Base-by-base conservation (phyloP, 805 yeast species). In the Yueomyces sp. region DNA sequence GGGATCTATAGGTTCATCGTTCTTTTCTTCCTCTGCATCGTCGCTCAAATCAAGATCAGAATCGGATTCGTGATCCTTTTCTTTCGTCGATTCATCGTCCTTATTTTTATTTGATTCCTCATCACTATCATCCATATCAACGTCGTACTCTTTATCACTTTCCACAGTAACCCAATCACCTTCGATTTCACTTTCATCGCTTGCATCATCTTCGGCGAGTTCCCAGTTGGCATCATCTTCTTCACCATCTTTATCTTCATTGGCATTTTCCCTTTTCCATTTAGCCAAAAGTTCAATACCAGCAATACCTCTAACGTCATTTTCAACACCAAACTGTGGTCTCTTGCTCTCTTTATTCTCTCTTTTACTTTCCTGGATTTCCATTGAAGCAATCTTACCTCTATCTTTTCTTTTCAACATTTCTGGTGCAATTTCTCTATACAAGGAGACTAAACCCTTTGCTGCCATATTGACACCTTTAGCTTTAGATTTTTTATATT, bases 391-490 rank as follows among this genome's bases (percentile, higher is more conserved):
- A 28, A 71, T 67, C 66, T 92, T 90, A 59, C 98, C 99, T 60
- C 98, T 76, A 60, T 92, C 97, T 58, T 86, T 87, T 53, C 79
- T 73, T 44, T 75, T 72, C 54, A 92, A 73, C 96, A 92, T 85
- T 50, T 90, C 95, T 4, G 99, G 99, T 2, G 96, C 96, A 45
- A 88, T 81, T 49, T 88, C 96, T 64, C 99, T 76, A 64, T 85
- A 92, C 43, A 92, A 69, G 0, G 92, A 67, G 45, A 92, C 77
- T 64, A 92, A 72, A 4, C 92, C 76, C 53, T 94, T 77, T 1
- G 98, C 96, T 40, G 97, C 98, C 78, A 81, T 84, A 68, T 80
- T 79, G 30, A 92, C 99, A 11, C 95, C 78, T 66, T 92, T 92
- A 38, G 96, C 73, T 63, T 92, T 92, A 29, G 96, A 87, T 3